Evolutionary conservation across 176 grass and related monocot genomes (phyloP), one percentile per base, ranked within the genome.

Genomic region (Cenchrus fungigraminus): DNA sequence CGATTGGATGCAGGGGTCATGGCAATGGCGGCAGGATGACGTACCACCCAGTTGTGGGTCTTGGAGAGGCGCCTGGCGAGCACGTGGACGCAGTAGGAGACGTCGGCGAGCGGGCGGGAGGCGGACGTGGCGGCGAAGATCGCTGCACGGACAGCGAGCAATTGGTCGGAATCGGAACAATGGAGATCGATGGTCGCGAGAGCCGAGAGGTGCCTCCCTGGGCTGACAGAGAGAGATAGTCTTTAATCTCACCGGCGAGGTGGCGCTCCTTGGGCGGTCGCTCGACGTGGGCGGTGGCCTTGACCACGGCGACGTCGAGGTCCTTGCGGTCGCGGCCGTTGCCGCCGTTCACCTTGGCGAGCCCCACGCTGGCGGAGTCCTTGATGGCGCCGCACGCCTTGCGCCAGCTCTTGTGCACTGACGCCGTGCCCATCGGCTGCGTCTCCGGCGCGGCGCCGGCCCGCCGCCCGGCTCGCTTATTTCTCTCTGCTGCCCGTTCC

Each of bases 341-440:
- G 37, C 64, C 66, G 22, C 71, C 51, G 91, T 98, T 91, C 77
- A 92, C 93, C 87, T 93, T 91, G 80, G 95, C 91, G 37, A 98
- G 79, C 61, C 91, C 80, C 73, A 98, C 91, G 60, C 89, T 92
- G 83, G 95, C 93, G 76, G 95, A 93, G 86, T 98, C 95, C 89
- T 98, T 98, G 82, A 98, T 85, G 28, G 93, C 92, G 79, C 95
- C 95, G 82, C 85, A 93, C 68, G 95, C 95, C 93, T 95, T 95
- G 84, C 91, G 93, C 95, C 95, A 98, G 79, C 82, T 89, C 84
- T 93, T 88, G 73, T 86, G 83, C 88, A 90, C 69, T 49, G 83
- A 86, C 4, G 51, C 11, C 49, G 83, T 31, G 57, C 83, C 83
- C 83, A 86, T 90, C 43, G 28, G 0, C 25, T 25, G 25, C 25